Percentiles rank a stretch among this genome's conserved stretches.
Evolutionary conservation across 108 stramenopile species (phyloP).

Genomic region (Skeletonema menzelii): DNA sequence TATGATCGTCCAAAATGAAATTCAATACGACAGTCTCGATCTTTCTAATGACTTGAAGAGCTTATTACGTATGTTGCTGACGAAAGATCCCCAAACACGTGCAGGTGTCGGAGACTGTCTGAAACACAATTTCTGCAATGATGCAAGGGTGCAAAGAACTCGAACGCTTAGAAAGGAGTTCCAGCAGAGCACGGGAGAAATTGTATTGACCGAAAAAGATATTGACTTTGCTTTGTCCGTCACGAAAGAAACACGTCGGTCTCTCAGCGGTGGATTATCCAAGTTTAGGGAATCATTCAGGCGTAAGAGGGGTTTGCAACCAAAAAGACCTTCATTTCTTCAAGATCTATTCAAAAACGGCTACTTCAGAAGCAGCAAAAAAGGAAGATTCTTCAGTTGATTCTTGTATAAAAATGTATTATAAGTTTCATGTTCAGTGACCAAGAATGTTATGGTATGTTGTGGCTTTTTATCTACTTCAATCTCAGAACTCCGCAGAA

Average conservation of each 20-base stretch:
- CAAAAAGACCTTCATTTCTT: not conserved
- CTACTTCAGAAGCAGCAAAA: not conserved
- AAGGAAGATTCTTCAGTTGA: too few species aligned
- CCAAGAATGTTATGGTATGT: too few species aligned
- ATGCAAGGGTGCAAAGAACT: constrained; percentile 59
- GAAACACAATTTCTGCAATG: constrained; percentile 62
- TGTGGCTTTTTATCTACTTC: too few species aligned
- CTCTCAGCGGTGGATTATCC: not conserved
- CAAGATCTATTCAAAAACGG: not conserved
- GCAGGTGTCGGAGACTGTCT: constrained; percentile 84
- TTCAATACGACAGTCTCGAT: constrained; percentile 49
- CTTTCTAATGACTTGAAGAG: constrained; percentile 54
- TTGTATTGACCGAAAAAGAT: not conserved
- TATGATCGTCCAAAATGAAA: constrained; percentile 47
- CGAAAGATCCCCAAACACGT: constrained; percentile 69
- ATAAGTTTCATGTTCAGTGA: too few species aligned
- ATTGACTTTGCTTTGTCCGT: not conserved
- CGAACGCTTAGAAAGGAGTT: constrained; percentile 28
- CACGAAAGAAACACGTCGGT: not conserved
- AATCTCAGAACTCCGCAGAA: too few species aligned
- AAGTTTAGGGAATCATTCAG: not conserved
- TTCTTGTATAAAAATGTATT: too few species aligned
- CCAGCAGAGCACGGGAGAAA: not conserved
- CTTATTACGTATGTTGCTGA: constrained; percentile 54
- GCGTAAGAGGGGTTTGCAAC: not conserved